These are phyloP conservation scores for Tylopilus orsonianus DNA, from an alignment of 1,284 basidiomycete species.

Conservation along the genomic window DNA sequence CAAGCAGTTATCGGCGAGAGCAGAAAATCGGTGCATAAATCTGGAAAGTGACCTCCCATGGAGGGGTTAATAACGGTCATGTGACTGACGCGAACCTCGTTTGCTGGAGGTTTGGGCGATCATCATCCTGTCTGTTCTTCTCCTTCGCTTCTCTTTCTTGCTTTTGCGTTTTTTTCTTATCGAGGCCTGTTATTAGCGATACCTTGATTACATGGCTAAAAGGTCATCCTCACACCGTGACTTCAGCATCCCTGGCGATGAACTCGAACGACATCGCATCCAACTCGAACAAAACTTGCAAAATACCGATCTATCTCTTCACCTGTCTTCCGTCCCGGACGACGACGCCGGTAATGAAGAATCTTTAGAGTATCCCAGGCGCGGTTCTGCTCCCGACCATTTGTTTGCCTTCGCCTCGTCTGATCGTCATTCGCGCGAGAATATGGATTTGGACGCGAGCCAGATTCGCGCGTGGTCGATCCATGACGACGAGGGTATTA, in stretches of 20 bases:
- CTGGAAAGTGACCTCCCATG: conserved; percentile 15
- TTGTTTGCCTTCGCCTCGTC: conserved; percentile 60
- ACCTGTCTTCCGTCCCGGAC: conserved; percentile 48
- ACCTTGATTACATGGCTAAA: conserved; percentile 27
- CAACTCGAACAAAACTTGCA: conserved; percentile 74
- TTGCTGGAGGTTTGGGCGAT: conserved; percentile 7
- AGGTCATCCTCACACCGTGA: conserved; percentile 28
- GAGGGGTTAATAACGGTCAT: conserved; percentile 24
- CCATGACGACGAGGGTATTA: conserved; percentile 62
- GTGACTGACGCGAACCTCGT: conserved; percentile 32
- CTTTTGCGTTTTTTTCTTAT: conserved; percentile 15
- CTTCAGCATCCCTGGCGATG: conserved; percentile 59
- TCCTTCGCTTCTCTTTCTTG: conserved; percentile 9
- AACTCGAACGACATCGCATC: conserved; percentile 68
- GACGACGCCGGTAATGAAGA: conserved; percentile 43
- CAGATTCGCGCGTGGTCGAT: conserved; percentile 65
- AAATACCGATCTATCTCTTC: conserved; percentile 66
- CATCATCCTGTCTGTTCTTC: background rate
- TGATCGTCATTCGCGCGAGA: conserved; percentile 55
- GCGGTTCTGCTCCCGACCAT: conserved; percentile 53
- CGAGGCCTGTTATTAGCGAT: conserved; percentile 18
- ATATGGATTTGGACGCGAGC: conserved; percentile 53
- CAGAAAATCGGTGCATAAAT: conserved; percentile 5
- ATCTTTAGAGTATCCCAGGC: conserved; percentile 68
- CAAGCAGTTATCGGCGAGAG: too few relatives aligned